Evolutionary conservation across 2,329 filamentous ascomycete species (phyloP), one percentile per base, ranked within the genome.

Genomic region (Colletotrichum lentis): DNA sequence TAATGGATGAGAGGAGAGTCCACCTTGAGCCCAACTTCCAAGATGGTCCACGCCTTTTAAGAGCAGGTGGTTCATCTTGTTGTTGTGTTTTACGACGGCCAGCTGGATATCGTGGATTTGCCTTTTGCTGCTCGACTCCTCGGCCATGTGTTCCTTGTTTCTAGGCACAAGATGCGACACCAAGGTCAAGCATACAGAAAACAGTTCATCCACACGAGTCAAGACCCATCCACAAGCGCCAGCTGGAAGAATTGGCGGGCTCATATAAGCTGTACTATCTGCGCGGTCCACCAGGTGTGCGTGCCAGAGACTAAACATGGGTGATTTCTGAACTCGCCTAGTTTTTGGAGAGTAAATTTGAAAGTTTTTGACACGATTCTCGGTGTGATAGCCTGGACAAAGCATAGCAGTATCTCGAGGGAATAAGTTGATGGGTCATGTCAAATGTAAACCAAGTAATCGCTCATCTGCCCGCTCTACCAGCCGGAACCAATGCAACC

Each of bases 401-500:
- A 20, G 20, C 10, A 22, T 5, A 5, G 18, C 10, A 4, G n/a
- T 22, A 35, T 22, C 11, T 18, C 24, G 35, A 55, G 41, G 2
- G 24, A 3, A 41, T 8, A 43, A 56, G 14, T 14, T 18, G 44
- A 43, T 56, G 47, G 20, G 27, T 52, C 11, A 14, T 16, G 58
- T 18, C n/a, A n/a, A 27, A 16, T 47, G 5, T 27, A 37, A 31
- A 22, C 27, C 14, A 58, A 22, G 10, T 44, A 49, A 14, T 50
- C 47, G n/a, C 65, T 68, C 41, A 10, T 58, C 61, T 55, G 55
- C 22, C 37, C 61, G 24, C 58, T 59, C 22, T 35, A 27, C 44
- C 50, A 31, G 18, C 43, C 44, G 20, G 12, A 54, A 35, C 37
- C 2, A 47, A 57, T 53, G 52, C 53, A 41, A 24, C 20, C 60